Evolutionary conservation across 179 eudicot genomes (phyloP).

Genomic region (Actinidia polygama): DNA sequence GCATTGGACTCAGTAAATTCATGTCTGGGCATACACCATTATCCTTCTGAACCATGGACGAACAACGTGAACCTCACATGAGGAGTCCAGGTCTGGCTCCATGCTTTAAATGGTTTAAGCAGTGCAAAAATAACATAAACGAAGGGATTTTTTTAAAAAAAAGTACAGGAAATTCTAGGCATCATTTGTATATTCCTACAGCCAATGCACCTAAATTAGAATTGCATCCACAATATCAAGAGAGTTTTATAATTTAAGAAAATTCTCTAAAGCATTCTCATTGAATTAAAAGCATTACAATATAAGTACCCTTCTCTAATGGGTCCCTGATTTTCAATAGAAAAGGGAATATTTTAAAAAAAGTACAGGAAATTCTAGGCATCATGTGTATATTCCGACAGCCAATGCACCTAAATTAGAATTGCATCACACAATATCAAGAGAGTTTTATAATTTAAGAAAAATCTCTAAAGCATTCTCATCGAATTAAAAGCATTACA

Average conservation of each 20-base stretch:
- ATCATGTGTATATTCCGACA: no score
- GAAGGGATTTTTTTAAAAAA: background rate
- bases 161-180: background rate
- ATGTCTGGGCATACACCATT: no score
- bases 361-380: no score
- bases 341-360: no score
- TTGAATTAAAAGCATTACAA: background rate
- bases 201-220: background rate
- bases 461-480: background rate
- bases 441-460: background rate
- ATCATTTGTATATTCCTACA: no score
- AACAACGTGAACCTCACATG: no score
- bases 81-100: background rate
- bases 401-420: background rate
- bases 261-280: background rate
- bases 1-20: no score
- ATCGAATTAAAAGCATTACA: background rate
- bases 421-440: conserved; percentile 1
- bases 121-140: background rate
- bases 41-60: no score
- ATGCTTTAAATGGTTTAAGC: background rate
- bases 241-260: background rate
- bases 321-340: no score
- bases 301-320: no score
- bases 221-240: conserved; percentile 1